Evolutionary conservation across 768 basidiomycete species (phyloP), one percentile per base, ranked within the genome.

Genomic region (Asterophora lycoperdoides): DNA sequence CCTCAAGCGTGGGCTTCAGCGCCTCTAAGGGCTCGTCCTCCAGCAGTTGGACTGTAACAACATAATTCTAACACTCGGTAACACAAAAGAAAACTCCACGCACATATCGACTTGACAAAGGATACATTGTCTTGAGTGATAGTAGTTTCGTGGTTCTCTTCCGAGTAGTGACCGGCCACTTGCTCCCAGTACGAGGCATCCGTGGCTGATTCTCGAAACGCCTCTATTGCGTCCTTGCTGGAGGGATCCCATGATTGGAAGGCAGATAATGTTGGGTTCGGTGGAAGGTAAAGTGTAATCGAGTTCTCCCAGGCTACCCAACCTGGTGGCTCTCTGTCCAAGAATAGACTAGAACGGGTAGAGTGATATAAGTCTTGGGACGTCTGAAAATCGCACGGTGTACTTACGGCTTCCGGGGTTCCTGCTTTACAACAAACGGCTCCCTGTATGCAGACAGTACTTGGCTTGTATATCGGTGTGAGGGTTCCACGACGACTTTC

Each of bases 71-170:
- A 26, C 35, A 33, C 29, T 39, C 7, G 9, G 50, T 18, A 20
- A 10, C 15, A 39, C 28, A 35, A 51, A 26, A 44, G 30, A 30
- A 44, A 32, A 23, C 6, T 23, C 13, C 10, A 60, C 80, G 59
- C 56, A 87, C 87, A 87, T 41, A 89, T 83, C 1, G 85, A 86
- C 64, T 89, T 89, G 20, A 88, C 78, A 46, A 72, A 79, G 14
- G 83, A 82, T 8, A 84, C 76, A 57, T 89, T 81, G 64, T 89
- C 86, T 54, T 83, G 79, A 23, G 78, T 71, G 30, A 87, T 74
- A 3, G 67, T 64, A 1, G 77, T 81, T 46, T 86, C 79, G 32
- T 83, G 75, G 51, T 85, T 91, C 65, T 94, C 90, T 61, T 90
- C 84, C 0, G 86, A 76, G 60, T 85, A 90, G 59, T 85, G 83